Evolutionary conservation across 2,329 filamentous ascomycete genomes (phyloP).

Genomic region (Tolypocladium inflatum): DNA sequence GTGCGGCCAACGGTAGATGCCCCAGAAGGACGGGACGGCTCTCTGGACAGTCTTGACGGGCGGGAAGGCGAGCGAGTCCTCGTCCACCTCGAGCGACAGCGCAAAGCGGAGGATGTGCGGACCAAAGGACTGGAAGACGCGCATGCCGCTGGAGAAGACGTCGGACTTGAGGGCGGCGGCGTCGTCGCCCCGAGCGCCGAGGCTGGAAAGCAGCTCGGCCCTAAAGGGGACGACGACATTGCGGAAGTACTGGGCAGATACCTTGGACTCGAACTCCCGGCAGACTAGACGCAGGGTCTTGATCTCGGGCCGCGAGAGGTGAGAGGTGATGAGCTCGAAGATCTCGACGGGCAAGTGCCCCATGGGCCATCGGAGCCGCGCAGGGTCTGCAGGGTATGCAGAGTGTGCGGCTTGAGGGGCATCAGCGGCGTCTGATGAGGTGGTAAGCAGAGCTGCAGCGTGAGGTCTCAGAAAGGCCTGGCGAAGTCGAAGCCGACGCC

Average conservation of each 20-base stretch:
- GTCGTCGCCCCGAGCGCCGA: constrained; percentile 9
- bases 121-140: constrained; percentile 53
- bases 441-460: neutral
- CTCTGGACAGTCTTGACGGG: constrained; percentile 47
- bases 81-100: constrained; percentile 59
- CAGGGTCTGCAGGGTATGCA: neutral
- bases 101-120: constrained; percentile 53
- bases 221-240: constrained; percentile 58
- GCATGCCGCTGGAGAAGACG: constrained; percentile 39
- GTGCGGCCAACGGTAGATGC: constrained; percentile 55
- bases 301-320: constrained; percentile 48
- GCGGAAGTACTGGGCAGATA: constrained; percentile 49
- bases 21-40: constrained; percentile 50
- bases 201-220: constrained; percentile 46
- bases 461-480: neutral
- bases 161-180: constrained; percentile 11
- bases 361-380: constrained; percentile 18
- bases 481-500: neutral
- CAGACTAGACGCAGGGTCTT: constrained; percentile 53
- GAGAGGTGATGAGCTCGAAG: constrained; percentile 44
- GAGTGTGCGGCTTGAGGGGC: no score
- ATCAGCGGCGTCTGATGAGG: neutral
- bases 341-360: constrained; percentile 48
- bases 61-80: constrained; percentile 37
- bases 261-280: constrained; percentile 44